phyloP scores from a whole-genome alignment of 2,329 filamentous ascomycete genomes.

The Moelleriella libera region DNA sequence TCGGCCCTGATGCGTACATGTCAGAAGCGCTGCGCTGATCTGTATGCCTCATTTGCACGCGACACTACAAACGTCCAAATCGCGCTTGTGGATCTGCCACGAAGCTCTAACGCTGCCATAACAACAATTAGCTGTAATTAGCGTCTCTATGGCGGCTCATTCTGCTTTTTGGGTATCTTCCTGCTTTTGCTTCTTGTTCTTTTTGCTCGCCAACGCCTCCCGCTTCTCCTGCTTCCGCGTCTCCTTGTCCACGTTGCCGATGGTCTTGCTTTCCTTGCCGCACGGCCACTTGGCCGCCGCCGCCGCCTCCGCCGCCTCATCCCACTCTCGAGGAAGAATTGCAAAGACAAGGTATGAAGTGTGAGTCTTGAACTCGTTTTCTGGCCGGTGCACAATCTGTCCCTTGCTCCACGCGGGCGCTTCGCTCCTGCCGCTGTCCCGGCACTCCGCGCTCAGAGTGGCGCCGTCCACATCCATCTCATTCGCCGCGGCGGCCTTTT shows the following conservation, averaged over 20 bases:
- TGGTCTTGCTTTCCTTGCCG: slow-evolving; percentile 34
- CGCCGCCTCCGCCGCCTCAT: slow-evolving; percentile 61
- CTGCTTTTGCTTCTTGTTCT: slow-evolving; percentile 21
- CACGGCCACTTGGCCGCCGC: slow-evolving; percentile 52
- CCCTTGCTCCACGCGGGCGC: slow-evolving; percentile 60
- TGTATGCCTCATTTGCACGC: no score
- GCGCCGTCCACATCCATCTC: slow-evolving; percentile 26
- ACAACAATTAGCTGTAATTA: no score
- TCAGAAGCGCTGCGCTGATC: no score
- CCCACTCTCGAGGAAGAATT: slow-evolving; percentile 76
- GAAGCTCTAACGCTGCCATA: no score
- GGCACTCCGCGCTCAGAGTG: not conserved
- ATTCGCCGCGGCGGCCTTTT: slow-evolving; percentile 9
- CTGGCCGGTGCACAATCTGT: slow-evolving; percentile 62
- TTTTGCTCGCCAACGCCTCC: slow-evolving; percentile 32
- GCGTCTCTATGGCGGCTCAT: not conserved
- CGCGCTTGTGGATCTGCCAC: no score
- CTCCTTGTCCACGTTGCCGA: slow-evolving; percentile 38
- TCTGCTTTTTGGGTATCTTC: slow-evolving; percentile 6
- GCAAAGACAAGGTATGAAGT: slow-evolving; percentile 97
- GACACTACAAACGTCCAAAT: no score
- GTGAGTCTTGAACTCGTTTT: slow-evolving; percentile 85
- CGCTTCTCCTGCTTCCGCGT: slow-evolving; percentile 42
- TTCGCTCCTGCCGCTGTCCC: slow-evolving; percentile 2
- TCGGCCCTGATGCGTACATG: no score